Evolutionary conservation across 2,329 filamentous ascomycete species (phyloP).

Genomic region (Amauroascus niger): DNA sequence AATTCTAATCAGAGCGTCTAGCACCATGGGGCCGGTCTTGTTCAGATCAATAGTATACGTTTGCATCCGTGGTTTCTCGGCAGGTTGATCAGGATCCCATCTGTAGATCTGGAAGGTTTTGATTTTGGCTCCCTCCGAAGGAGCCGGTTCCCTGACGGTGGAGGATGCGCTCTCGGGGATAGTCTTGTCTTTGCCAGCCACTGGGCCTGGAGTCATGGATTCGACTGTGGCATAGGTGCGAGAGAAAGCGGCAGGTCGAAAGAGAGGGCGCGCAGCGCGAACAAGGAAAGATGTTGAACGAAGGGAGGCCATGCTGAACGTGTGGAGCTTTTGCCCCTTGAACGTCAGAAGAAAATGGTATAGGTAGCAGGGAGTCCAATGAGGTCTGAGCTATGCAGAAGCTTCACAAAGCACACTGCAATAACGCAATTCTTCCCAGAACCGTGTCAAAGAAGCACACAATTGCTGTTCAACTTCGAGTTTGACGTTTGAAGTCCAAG

Average conservation of each 20-base stretch:
- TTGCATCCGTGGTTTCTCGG: slow-evolving; percentile 92
- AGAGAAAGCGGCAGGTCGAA: slow-evolving; percentile 31
- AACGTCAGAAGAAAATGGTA: not conserved
- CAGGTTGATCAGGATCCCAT: slow-evolving; percentile 91
- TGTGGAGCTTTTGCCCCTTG: slow-evolving; percentile 13
- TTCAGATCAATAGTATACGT: slow-evolving; percentile 90
- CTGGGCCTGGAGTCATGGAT: slow-evolving; percentile 18
- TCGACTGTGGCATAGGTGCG: slow-evolving; percentile 42
- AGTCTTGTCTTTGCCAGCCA: slow-evolving; percentile 23
- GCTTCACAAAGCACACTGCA: not conserved
- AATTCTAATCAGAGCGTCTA: slow-evolving; percentile 93
- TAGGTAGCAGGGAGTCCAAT: not conserved
- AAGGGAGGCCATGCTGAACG: slow-evolving; percentile 39
- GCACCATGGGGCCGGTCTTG: slow-evolving; percentile 97
- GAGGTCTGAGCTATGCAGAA: not conserved
- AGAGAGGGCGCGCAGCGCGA: slow-evolving; percentile 35
- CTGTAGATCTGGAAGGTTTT: slow-evolving; percentile 99
- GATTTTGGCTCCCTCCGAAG: slow-evolving; percentile 50
- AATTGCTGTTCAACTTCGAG: slow-evolving; percentile 7
- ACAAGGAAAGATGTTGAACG: slow-evolving; percentile 40
- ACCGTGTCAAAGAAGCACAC: not conserved
- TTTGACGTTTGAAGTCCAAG: slow-evolving; percentile 10
- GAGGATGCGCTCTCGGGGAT: slow-evolving; percentile 49
- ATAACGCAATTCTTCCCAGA: not conserved
- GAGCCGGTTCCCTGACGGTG: slow-evolving; percentile 46